Evolutionary conservation across 2,329 filamentous ascomycete genomes (phyloP).

Genomic region (Epichloe hybrida): DNA sequence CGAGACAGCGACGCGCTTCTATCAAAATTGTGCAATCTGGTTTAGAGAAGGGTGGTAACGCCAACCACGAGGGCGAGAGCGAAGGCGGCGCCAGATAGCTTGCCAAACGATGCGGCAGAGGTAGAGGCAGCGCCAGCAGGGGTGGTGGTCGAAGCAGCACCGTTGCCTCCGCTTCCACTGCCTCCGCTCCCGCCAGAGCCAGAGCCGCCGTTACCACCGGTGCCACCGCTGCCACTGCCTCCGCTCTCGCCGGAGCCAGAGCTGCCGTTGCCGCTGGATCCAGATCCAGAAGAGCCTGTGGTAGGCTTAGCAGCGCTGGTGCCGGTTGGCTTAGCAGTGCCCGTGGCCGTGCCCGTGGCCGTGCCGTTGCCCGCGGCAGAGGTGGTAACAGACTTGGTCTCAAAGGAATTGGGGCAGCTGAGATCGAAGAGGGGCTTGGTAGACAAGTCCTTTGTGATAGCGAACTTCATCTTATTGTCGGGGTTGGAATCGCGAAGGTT

Average conservation of each 20-base stretch:
- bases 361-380: conserved; percentile 1
- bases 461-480: conserved; percentile 44
- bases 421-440: conserved; percentile 39
- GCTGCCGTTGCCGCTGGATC: conserved; percentile 1
- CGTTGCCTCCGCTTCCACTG: background rate
- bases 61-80: conserved; percentile 8
- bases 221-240: background rate
- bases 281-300: conserved; percentile 2
- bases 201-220: conserved; percentile 4
- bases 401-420: conserved; percentile 33
- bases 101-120: conserved; percentile 2
- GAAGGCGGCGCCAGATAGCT: conserved; percentile 8
- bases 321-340: conserved; percentile 2
- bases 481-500: conserved; percentile 47
- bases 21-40: background rate
- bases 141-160: background rate
- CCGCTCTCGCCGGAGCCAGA: conserved; percentile 4
- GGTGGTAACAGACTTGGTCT: conserved; percentile 15
- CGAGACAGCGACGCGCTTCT: background rate
- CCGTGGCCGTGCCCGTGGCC: background rate
- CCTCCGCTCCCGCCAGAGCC: background rate
- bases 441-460: conserved; percentile 38
- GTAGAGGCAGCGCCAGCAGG: background rate
- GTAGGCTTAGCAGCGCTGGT: conserved; percentile 1
- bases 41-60: conserved; percentile 8